Percentiles rank a stretch among this genome's conserved stretches.
phyloP scores from a whole-genome alignment of 495 filamentous ascomycete species.

The Aspergillus affinis region DNA sequence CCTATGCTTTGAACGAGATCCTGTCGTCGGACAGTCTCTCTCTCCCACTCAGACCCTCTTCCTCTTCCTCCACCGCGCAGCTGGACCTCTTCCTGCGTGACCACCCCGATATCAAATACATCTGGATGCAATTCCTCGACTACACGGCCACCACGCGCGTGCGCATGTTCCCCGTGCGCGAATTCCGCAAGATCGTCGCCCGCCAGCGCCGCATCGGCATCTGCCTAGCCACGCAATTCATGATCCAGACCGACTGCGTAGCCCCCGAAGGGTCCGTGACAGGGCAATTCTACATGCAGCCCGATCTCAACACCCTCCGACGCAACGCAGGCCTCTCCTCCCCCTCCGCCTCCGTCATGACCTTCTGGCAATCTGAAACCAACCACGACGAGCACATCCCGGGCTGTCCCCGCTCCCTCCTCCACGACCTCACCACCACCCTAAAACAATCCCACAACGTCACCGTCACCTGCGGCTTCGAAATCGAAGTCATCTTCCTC shows the following conservation, averaged over 20 bases:
- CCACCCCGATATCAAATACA: constrained; percentile 47
- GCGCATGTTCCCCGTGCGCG: constrained; percentile 66
- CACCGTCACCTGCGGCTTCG: constrained; percentile 70
- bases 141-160: constrained; percentile 69
- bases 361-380: constrained; percentile 51
- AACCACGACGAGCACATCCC: constrained; percentile 36
- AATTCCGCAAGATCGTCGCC: constrained; percentile 59
- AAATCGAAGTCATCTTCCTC: constrained; percentile 79
- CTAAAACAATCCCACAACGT: constrained; percentile 40
- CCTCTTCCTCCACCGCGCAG: constrained; percentile 4
- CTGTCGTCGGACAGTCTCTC: constrained; percentile 11
- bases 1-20: constrained; percentile 54
- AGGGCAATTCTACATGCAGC: constrained; percentile 61
- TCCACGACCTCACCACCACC: constrained; percentile 51
- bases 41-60: not conserved
- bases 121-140: constrained; percentile 78
- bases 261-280: constrained; percentile 38
- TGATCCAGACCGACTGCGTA: constrained; percentile 53
- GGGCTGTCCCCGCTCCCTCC: constrained; percentile 59
- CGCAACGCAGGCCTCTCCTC: constrained; percentile 50
- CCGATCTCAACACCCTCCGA: constrained; percentile 57
- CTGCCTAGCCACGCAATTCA: constrained; percentile 50
- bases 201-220: constrained; percentile 55
- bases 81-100: constrained; percentile 28
- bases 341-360: constrained; percentile 57